Conservation (phyloP, 768 basidiomycete genomes). For the Pholiota microspora region DNA sequence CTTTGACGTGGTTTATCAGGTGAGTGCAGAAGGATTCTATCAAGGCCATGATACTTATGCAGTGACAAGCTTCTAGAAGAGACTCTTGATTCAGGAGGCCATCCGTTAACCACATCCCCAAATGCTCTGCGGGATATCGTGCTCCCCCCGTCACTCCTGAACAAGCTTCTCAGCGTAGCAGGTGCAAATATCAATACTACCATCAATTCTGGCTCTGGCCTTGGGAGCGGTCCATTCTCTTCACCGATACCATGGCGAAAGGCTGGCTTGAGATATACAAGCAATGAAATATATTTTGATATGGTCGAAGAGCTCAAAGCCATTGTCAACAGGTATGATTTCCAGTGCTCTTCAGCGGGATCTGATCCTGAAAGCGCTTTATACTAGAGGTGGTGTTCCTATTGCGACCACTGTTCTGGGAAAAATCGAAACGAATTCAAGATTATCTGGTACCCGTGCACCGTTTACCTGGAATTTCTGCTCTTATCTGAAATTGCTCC, state of each 20-base stretch:
- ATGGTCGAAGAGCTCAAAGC: conserved; percentile 80
- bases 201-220: conserved; percentile 43
- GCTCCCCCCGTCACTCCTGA: conserved; percentile 83
- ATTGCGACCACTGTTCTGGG: conserved; percentile 72
- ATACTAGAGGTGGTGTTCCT: conserved; percentile 60
- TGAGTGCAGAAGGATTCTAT: conserved; percentile 26
- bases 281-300: conserved; percentile 94
- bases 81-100: conserved; percentile 90
- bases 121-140: conserved; percentile 93
- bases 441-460: conserved; percentile 61
- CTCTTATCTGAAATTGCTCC: conserved; percentile 10
- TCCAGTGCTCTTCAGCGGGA: not conserved
- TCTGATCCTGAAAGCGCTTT: not conserved
- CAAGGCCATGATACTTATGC: not conserved
- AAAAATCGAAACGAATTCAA: conserved; percentile 72
- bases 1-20: conserved; percentile 95
- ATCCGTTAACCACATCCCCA: conserved; percentile 87
- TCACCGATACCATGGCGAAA: conserved; percentile 95
- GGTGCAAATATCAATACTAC: conserved; percentile 49
- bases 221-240: conserved; percentile 61
- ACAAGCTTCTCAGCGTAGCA: conserved; percentile 60
- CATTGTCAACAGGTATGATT: conserved; percentile 68
- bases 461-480: not conserved
- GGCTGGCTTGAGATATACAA: conserved; percentile 75
- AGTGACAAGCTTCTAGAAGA: conserved; percentile 79